Evolutionary conservation across 2,329 filamentous ascomycete genomes (phyloP).

Genomic region (Ploettnerulaceae sp.): DNA sequence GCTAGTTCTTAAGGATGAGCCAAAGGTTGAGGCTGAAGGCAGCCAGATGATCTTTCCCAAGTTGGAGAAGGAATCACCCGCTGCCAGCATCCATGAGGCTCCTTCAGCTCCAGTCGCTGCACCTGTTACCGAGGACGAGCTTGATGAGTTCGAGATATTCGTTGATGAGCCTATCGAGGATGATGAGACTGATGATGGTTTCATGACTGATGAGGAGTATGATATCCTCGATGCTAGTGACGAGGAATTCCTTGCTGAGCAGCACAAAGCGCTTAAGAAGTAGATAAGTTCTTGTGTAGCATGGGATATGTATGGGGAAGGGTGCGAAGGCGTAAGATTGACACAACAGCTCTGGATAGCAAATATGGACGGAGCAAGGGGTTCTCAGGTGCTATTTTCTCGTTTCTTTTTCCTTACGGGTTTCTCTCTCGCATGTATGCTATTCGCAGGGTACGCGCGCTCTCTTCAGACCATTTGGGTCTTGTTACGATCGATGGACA

Average conservation of each 20-base stretch:
- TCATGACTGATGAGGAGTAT: constrained; percentile 96
- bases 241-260: constrained; percentile 67
- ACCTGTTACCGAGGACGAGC: constrained; percentile 43
- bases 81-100: constrained; percentile 71
- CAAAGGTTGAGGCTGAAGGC: constrained; percentile 33
- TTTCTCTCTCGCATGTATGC: constrained; percentile 12
- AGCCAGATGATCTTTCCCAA: constrained; percentile 96
- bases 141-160: constrained; percentile 44
- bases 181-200: constrained; percentile 63
- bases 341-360: constrained; percentile 30
- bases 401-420: constrained; percentile 11
- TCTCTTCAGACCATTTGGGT: constrained; percentile 1
- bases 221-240: constrained; percentile 95
- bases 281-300: constrained; percentile 16
- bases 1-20: constrained; percentile 34
- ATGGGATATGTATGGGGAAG: constrained; percentile 12
- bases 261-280: constrained; percentile 33
- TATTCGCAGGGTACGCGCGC: constrained; percentile 5
- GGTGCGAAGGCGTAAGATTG: constrained; percentile 31
- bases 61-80: constrained; percentile 88
- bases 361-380: constrained; percentile 24
- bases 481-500: background rate
- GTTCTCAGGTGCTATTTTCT: constrained; percentile 18
- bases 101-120: constrained; percentile 44
- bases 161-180: constrained; percentile 54